These are phyloP conservation scores for Candida sphagnicola DNA, from an alignment of 805 yeast genomes.

Conservation along the genomic window DNA sequence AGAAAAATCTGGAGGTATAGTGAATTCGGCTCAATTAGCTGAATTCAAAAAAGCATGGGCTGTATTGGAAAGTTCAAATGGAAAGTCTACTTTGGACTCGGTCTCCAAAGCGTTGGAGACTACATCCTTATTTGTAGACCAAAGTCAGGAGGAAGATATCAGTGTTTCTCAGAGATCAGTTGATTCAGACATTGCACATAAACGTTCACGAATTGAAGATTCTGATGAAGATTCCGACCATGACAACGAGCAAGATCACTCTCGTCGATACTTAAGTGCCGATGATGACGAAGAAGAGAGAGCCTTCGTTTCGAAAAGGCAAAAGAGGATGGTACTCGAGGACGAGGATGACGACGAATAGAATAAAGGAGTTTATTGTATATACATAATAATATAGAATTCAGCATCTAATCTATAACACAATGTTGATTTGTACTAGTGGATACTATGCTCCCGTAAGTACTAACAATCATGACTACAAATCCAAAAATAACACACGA, in stretches of 20 bases:
- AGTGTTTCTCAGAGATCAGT: neutral
- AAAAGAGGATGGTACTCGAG: neutral
- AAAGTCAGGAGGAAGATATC: slow-evolving; percentile 13
- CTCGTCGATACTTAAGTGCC: slow-evolving; percentile 2
- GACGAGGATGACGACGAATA: neutral
- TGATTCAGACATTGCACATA: neutral
- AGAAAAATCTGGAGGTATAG: slow-evolving; percentile 34
- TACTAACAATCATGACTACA: slow-evolving; percentile 74
- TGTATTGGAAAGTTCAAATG: slow-evolving; percentile 12
- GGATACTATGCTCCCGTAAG: slow-evolving; percentile 42
- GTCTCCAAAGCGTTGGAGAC: slow-evolving; percentile 15
- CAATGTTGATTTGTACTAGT: slow-evolving; percentile 45
- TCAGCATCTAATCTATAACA: slow-evolving; percentile 23
- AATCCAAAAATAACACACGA: slow-evolving; percentile 69
- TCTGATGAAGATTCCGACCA: slow-evolving; percentile 1
- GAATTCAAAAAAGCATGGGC: slow-evolving; percentile 32
- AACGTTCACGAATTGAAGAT: neutral
- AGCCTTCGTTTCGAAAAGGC: neutral
- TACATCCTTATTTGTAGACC: slow-evolving; percentile 13
- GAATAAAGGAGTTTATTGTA: neutral
- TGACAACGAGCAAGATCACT: neutral
- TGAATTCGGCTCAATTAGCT: slow-evolving; percentile 26
- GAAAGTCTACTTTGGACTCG: slow-evolving; percentile 7
- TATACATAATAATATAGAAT: slow-evolving; percentile 1
- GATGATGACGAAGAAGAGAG: slow-evolving; percentile 17